Base-by-base conservation (phyloP, 352 stramenopile genomes). In the Globisporangium mamillatum region DNA sequence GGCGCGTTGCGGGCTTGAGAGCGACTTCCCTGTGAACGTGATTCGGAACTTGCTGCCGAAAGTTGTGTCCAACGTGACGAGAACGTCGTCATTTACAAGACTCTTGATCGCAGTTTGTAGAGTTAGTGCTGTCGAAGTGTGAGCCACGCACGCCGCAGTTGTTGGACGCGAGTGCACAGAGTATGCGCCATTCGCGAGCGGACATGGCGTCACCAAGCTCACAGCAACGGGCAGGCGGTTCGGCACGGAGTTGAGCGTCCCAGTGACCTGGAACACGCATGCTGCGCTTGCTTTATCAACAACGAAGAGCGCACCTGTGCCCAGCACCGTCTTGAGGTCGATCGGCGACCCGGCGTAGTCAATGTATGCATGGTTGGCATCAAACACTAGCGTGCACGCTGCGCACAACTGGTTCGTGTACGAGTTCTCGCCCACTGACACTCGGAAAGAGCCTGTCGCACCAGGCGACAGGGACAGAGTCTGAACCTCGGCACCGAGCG, bases 401-500 rank as follows among this genome's bases (percentile, higher is more conserved):
- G 69, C 54, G 52, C 80, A 88, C 0, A 91, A 18, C 38, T 61
- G 53, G 2, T 61, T 71, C 1, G 74, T 76, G 56, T 82, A 90
- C 4, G 67, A 67, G 4, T 66, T 67, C 0, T 64, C 88, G 56
- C 68, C 85, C 2, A 88, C 86, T 59, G 69, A 89, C 27, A 81
- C 81, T 38, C 77, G 84, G 71, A 98, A 97, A 1, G 78, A 87
- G 16, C 94, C 94, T 1, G 76, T 82, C 4, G 72, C 81, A 24
- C 72, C 68, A 10, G 84, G 64, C 52, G 84, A 95, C 5, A 98
- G 68, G 4, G 86, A 88, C 54, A 99, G 69, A 6, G 80, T 93
- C 74, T 98, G 94, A 12, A 98, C 88, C 69, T 97, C 88, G 5
- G 89, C 81, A n/a, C 96, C 96, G 22, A 98, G 70, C 20, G 94